Conservation (phyloP, 2,329 filamentous ascomycete genomes). For the Raffaelea ambrosiae region DNA sequence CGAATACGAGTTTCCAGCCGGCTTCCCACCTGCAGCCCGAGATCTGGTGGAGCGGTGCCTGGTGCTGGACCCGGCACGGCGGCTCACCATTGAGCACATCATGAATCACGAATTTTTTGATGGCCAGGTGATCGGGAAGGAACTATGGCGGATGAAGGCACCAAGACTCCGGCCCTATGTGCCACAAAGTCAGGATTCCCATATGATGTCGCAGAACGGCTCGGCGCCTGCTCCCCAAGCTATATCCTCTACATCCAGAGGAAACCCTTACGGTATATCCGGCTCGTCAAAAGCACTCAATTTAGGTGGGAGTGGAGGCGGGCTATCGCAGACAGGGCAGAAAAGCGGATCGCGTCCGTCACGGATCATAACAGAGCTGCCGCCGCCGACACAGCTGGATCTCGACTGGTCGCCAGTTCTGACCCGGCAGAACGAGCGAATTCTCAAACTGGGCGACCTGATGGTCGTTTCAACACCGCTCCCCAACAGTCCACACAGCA, state of each 20-base stretch:
- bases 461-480: slow-evolving; percentile 74
- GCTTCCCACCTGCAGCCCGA: slow-evolving; percentile 76
- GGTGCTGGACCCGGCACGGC: slow-evolving; percentile 75
- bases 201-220: slow-evolving; percentile 65
- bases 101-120: slow-evolving; percentile 96
- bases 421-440: slow-evolving; percentile 83
- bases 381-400: slow-evolving; percentile 92
- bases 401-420: slow-evolving; percentile 98
- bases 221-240: slow-evolving; percentile 20
- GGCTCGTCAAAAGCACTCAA: not conserved
- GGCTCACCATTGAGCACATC: slow-evolving; percentile 89
- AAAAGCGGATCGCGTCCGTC: slow-evolving; percentile 52
- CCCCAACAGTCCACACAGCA: slow-evolving; percentile 64
- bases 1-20: slow-evolving; percentile 86
- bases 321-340: slow-evolving; percentile 17
- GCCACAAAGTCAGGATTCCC: slow-evolving; percentile 65
- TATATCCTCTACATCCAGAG: slow-evolving; percentile 18
- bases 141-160: slow-evolving; percentile 82
- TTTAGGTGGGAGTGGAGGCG: not conserved
- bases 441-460: slow-evolving; percentile 86
- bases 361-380: slow-evolving; percentile 85
- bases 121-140: slow-evolving; percentile 73
- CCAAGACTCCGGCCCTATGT: slow-evolving; percentile 79
- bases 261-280: slow-evolving; percentile 8
- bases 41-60: slow-evolving; percentile 87